Percentiles rank a stretch among this genome's conserved stretches.
Evolutionary conservation across 1,139 yeast genomes (phyloP).

Genomic region (Saccharomyces hybrid): DNA sequence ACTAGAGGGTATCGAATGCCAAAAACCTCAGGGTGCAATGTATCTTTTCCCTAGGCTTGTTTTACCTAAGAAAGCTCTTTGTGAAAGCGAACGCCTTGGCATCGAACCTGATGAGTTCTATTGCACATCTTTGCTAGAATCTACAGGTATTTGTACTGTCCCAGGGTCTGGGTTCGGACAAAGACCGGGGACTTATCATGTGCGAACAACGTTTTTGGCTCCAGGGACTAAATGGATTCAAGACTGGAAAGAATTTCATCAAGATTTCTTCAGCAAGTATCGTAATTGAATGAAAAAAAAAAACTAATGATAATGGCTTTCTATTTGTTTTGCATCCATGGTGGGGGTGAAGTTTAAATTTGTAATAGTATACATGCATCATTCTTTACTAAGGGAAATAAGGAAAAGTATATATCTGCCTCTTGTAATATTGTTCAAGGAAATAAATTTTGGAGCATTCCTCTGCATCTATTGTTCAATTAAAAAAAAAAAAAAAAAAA

Average conservation of each 20-base stretch:
- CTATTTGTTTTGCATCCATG: background rate
- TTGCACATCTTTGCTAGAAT: slow-evolving; percentile 71
- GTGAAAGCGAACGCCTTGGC: slow-evolving; percentile 50
- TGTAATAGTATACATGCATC: background rate
- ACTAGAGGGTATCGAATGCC: slow-evolving; percentile 78
- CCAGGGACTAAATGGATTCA: slow-evolving; percentile 89
- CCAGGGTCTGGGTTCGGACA: slow-evolving; percentile 98
- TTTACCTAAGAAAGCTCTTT: slow-evolving; percentile 54
- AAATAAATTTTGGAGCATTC: background rate
- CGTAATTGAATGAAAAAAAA: slow-evolving; percentile 15
- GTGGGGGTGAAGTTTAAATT: background rate
- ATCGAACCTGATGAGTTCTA: slow-evolving; percentile 76
- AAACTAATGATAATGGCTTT: background rate
- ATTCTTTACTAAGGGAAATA: background rate
- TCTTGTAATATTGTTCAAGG: background rate
- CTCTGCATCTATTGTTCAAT: background rate
- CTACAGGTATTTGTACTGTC: slow-evolving; percentile 91
- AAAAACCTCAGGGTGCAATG: slow-evolving; percentile 95
- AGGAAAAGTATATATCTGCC: background rate
- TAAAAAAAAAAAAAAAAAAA: background rate
- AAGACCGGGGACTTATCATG: slow-evolving; percentile 75
- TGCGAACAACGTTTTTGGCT: slow-evolving; percentile 92
- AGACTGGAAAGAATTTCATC: slow-evolving; percentile 70
- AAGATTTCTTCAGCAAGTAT: slow-evolving; percentile 55
- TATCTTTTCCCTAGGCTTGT: slow-evolving; percentile 79